Conservation (phyloP, 441 rosid genomes). For the Croton laevigatus region DNA sequence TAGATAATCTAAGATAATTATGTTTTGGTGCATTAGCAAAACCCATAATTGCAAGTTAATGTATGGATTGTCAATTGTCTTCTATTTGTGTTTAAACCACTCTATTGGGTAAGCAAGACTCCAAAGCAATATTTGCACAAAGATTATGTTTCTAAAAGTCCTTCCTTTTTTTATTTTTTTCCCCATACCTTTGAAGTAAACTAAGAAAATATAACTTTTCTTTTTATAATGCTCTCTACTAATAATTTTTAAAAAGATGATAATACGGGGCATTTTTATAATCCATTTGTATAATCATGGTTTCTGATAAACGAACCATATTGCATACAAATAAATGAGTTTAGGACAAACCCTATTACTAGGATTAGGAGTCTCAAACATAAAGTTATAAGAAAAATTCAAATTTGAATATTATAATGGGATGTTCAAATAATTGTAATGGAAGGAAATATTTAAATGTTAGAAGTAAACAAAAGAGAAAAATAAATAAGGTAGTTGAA, state of each 20-base stretch:
- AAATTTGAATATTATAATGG: neutral
- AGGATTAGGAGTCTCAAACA: too few species aligned
- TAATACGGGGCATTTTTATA: too few species aligned
- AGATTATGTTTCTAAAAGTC: neutral
- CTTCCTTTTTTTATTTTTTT: neutral
- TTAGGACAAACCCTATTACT: too few species aligned
- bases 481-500: constrained; percentile 29
- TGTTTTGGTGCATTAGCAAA: neutral
- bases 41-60: constrained; percentile 11
- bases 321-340: too few species aligned
- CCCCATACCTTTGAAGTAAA: too few species aligned
- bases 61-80: neutral
- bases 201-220: too few species aligned
- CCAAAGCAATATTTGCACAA: neutral
- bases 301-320: too few species aligned
- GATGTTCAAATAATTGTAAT: neutral
- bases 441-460: neutral
- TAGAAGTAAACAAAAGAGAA: neutral
- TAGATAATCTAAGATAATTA: constrained; percentile 22
- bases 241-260: too few species aligned
- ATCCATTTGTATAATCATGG: too few species aligned
- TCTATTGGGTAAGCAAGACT: constrained; percentile 1
- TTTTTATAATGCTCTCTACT: too few species aligned
- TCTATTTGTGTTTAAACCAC: constrained; percentile 16
- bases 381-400: neutral